A percentile compares a stretch with the other conserved stretches of the same genome.
Conservation (phyloP, 2,329 filamentous ascomycete species). For the Pyrenochaeta sp. region DNA sequence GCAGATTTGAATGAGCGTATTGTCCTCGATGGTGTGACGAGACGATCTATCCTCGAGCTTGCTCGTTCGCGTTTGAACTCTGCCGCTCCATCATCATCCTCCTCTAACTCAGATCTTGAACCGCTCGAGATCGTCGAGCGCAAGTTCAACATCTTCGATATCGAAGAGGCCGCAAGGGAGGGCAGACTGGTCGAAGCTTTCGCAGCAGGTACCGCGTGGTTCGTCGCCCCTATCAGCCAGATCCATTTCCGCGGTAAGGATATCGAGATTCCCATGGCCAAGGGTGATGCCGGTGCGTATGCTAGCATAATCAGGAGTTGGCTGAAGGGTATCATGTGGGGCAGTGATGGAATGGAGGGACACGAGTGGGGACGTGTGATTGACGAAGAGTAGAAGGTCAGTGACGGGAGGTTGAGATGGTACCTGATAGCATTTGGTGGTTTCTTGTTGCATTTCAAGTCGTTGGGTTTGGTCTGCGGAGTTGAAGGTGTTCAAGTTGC, state of each 20-base stretch:
- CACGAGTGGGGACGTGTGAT: constrained; percentile 60
- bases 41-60: constrained; percentile 79
- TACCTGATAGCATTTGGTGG: neutral
- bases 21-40: constrained; percentile 89
- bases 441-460: neutral
- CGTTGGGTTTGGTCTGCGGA: neutral
- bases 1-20: constrained; percentile 83
- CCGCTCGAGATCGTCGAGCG: constrained; percentile 77
- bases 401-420: neutral
- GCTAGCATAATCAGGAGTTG: constrained; percentile 55
- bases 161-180: constrained; percentile 75
- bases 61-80: constrained; percentile 67
- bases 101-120: constrained; percentile 44
- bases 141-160: constrained; percentile 81
- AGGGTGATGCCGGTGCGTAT: constrained; percentile 54
- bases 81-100: constrained; percentile 19
- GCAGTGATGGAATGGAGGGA: constrained; percentile 50
- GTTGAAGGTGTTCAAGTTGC: neutral
- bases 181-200: constrained; percentile 85
- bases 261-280: constrained; percentile 52
- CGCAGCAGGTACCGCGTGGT: constrained; percentile 80
- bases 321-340: constrained; percentile 61
- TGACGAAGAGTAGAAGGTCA: constrained; percentile 43
- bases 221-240: constrained; percentile 56
- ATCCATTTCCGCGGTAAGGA: constrained; percentile 58